These are phyloP conservation scores for Kodamaea neixiangensis DNA, from an alignment of 805 yeast species.

Conservation along the genomic window DNA sequence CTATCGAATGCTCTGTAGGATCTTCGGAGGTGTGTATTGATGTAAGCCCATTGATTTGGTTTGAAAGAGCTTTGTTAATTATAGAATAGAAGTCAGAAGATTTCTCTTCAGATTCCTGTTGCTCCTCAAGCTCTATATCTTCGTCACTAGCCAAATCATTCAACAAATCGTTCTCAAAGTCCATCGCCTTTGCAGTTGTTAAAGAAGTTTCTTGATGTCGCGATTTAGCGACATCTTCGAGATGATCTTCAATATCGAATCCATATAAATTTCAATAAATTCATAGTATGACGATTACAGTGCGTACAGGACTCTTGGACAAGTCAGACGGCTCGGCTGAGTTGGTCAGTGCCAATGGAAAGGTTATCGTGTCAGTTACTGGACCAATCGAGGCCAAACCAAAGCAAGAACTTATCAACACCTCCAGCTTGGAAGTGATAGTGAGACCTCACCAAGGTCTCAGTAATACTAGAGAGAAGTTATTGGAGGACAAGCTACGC, in stretches of 20 bases:
- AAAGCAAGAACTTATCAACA: conserved; percentile 81
- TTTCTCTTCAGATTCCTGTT: conserved; percentile 2
- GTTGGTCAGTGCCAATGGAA: conserved; percentile 50
- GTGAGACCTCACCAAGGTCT: conserved; percentile 80
- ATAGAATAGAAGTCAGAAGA: neutral
- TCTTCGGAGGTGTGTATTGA: conserved; percentile 15
- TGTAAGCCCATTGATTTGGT: neutral
- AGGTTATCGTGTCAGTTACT: conserved; percentile 72
- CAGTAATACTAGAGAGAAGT: conserved; percentile 72
- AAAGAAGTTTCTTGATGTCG: neutral
- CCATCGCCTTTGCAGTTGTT: conserved; percentile 11
- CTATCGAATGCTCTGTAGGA: conserved; percentile 22
- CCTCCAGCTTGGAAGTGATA: conserved; percentile 73
- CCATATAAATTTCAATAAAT: neutral
- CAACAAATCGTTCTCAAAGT: conserved; percentile 44
- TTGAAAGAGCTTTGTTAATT: neutral
- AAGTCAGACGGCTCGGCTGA: conserved; percentile 84
- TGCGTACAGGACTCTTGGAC: conserved; percentile 17
- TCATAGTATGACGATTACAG: neutral
- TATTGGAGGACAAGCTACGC: conserved; percentile 70
- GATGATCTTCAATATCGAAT: conserved; percentile 1
- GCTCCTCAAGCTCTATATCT: conserved; percentile 10
- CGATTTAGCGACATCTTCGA: neutral
- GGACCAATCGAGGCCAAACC: conserved; percentile 89
- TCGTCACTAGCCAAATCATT: conserved; percentile 42